A percentile compares a stretch with the other conserved stretches of the same genome.
Conservation (phyloP, 2,329 filamentous ascomycete genomes). For the Colletotrichum horii region DNA sequence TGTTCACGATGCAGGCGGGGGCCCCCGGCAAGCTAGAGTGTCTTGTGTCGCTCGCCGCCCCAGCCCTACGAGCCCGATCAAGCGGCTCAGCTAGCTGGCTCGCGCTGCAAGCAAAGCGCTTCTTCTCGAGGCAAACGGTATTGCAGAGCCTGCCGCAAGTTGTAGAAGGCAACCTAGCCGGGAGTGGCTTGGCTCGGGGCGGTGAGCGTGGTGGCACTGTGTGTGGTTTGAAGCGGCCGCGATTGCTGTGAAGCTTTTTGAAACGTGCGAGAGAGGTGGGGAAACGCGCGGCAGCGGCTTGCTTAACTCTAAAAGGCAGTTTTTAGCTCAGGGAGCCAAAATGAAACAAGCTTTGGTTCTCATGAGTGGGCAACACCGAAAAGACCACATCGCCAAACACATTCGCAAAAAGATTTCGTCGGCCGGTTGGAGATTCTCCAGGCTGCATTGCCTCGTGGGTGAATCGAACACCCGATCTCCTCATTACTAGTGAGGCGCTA, state of each 20-base stretch:
- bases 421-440: neutral
- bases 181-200: neutral
- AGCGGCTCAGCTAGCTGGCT: neutral
- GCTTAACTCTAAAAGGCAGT: neutral
- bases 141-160: neutral
- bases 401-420: neutral
- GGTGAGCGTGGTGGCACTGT: neutral
- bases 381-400: neutral
- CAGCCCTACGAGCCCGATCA: neutral
- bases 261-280: neutral
- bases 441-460: constrained; percentile 13
- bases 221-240: neutral
- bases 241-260: neutral
- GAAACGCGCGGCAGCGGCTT: neutral
- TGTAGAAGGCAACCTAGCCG: neutral
- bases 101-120: neutral
- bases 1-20: neutral
- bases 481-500: constrained; percentile 26
- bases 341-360: neutral
- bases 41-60: neutral
- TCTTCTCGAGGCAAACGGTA: neutral
- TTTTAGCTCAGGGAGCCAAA: neutral
- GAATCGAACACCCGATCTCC: constrained; percentile 25
- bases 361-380: neutral
- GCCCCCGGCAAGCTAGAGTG: neutral